Evolutionary conservation across 345 rosid species (phyloP).

Genomic region (Eucalyptus pauciflora): DNA sequence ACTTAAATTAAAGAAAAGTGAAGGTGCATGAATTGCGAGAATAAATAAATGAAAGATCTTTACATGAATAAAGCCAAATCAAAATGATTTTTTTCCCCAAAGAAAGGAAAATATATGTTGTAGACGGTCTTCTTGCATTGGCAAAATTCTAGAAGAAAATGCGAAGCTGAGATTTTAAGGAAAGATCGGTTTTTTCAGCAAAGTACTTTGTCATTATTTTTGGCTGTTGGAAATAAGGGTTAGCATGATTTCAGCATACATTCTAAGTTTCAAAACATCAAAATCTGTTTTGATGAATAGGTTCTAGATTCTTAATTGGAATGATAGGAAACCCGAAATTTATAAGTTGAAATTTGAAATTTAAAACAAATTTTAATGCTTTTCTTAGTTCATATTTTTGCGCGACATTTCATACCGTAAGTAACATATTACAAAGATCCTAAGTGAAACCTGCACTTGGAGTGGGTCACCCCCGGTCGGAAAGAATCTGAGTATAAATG

Average conservation of each 20-base stretch:
- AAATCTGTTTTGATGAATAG: too few species aligned
- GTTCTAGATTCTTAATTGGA: too few species aligned
- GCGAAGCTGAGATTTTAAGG: neutral
- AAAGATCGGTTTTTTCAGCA: neutral
- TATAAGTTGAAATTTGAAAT: too few species aligned
- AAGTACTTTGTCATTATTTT: neutral
- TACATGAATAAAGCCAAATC: neutral
- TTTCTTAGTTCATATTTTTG: too few species aligned
- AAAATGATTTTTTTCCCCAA: neutral
- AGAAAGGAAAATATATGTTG: neutral
- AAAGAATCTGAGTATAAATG: neutral
- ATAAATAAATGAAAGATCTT: neutral
- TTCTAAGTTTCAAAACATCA: too few species aligned
- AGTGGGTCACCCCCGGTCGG: neutral
- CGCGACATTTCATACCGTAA: too few species aligned
- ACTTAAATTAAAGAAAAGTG: neutral
- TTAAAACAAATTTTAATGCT: too few species aligned
- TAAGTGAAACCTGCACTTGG: too few species aligned
- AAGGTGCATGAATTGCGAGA: neutral
- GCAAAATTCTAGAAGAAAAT: neutral
- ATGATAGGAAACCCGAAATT: too few species aligned
- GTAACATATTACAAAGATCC: too few species aligned
- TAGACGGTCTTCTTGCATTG: neutral
- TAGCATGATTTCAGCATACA: too few species aligned
- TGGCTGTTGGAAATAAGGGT: neutral